These are phyloP conservation scores for Aspergillus sp. DNA, from an alignment of 2,329 filamentous ascomycete genomes.

Conservation along the genomic window DNA sequence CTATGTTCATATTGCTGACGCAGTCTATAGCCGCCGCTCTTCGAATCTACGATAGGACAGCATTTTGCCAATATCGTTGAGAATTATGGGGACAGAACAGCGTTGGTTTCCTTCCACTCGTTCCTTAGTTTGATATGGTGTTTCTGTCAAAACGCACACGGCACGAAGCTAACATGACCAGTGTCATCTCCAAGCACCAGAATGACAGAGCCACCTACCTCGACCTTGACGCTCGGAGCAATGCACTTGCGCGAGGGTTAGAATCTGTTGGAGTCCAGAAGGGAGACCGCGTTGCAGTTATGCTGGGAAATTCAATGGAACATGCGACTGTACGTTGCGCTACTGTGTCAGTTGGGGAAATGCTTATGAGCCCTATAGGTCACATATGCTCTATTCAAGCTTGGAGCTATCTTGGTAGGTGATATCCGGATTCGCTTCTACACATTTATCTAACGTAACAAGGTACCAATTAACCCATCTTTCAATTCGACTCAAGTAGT, in stretches of 20 bases:
- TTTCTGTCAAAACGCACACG: background rate
- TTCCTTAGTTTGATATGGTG: background rate
- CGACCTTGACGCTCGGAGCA: constrained; percentile 72
- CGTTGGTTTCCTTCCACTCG: constrained; percentile 43
- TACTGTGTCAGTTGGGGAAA: background rate
- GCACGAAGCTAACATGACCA: constrained; percentile 23
- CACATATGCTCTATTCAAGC: constrained; percentile 88
- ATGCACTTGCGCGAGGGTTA: constrained; percentile 71
- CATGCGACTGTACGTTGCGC: constrained; percentile 66
- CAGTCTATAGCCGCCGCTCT: constrained; percentile 41
- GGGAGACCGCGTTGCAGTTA: constrained; percentile 82
- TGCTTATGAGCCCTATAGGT: constrained; percentile 32
- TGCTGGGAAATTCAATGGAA: constrained; percentile 80
- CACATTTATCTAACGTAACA: background rate
- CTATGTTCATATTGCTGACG: background rate
- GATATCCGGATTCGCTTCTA: constrained; percentile 13
- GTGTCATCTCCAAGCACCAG: constrained; percentile 63
- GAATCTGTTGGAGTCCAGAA: constrained; percentile 70
- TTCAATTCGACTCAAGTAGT: constrained; percentile 80
- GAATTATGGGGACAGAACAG: constrained; percentile 48
- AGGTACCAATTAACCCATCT: constrained; percentile 85
- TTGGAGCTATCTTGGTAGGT: constrained; percentile 79
- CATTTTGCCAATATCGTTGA: constrained; percentile 47
- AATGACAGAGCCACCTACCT: constrained; percentile 68
- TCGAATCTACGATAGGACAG: constrained; percentile 48